Evolutionary conservation across 2,329 filamentous ascomycete species (phyloP), one percentile per base, ranked within the genome.

Genomic region (Colletotrichum orchidophilum): DNA sequence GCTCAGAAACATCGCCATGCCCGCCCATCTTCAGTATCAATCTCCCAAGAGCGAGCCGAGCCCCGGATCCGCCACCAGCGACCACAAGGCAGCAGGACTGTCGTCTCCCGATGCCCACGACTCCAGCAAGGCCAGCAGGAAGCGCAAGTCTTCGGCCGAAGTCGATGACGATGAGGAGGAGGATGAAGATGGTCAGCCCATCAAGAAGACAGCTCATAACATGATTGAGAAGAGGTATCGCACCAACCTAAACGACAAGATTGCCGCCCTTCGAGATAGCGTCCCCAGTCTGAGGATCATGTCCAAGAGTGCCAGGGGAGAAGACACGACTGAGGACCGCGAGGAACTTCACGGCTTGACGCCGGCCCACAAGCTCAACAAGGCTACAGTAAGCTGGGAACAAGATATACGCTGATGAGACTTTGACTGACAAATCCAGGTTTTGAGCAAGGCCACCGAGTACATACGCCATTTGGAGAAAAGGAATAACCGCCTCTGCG

Each of bases 201-300:
- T 86, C 70, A 98, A 97, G 87, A 98, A 98, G 87, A 97, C 95
- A 35, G 95, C 96, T 2, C 96, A 98, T 83, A 98, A 98, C 81
- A 96, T 98, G 88, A 98, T 98, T 73, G 96, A 98, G 83, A 98
- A 98, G 87, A 87, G 96, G 75, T 98, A 98, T 81, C 92, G 96
- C 76, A 97, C 94, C 64, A 98, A 98, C 78, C 87, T 98, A 68
- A 98, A 98, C 78, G 96, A 98, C 79, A 98, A 98, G 84, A 98
- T 98, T 76, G 93, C 95, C 55, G 95, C 95, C 70, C 85, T 98
- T 73, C 89, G 95, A 76, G 95, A 98, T 80, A 97, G 94, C 78
- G 95, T 98, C 15, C 96, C 96, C 2, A 97, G 94, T 80, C 85
- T 98, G 68, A 91, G 95, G 59, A 93, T 95, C 75, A 94, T 95